Base-by-base conservation (phyloP, 306 rosid species). In the Ceratonia siliqua region DNA sequence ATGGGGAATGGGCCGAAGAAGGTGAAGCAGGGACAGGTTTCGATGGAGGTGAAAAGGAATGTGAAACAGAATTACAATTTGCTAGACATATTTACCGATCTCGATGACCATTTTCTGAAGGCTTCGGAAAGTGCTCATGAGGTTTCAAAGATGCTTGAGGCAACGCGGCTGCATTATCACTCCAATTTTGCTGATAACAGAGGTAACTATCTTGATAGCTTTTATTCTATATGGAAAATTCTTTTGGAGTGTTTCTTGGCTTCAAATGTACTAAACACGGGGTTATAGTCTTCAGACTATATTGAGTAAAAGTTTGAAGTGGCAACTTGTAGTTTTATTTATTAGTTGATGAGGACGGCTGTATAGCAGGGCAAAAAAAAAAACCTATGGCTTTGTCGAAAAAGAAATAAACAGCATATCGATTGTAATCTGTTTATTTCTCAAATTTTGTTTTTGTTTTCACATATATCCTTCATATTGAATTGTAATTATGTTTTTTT, bases 171-270 rank as follows among this genome's bases (percentile, higher is more conserved):
- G 39, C 96, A 95, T 64, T 95, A 92, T 85, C 99, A 95, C 87
- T 95, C 99, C 22, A 95, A 95, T 81, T 95, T 90, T 58, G 99
- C 99, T 6, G 98, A 92, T 79, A 95, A 92, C 82, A 89, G 95
- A 76, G 99, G 99, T 92, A 79, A 38, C 42, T 36, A 0, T n/a
- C 12, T 56, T 50, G 8, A 15, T 69, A 14, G 10, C 42, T 45
- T 70, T 68, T 0, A 30, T 65, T 53, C 68, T 56, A 28, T 66
- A 32, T 46, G 78, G 25, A 69, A 25, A 36, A 49, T 50, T 70
- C 38, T 18, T 64, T 6, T 24, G 22, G 12, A 43, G 53, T 43
- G 73, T 55, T 66, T 80, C 57, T 77, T 54, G 6, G 6, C 57
- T 68, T 28, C 58, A 46, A 15, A 17, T 24, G 10, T 13, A 45